A percentile compares a stretch with the other conserved stretches of the same genome.
Evolutionary conservation across 2,329 filamentous ascomycete species (phyloP).

Genomic region (Botrytis squamosa): DNA sequence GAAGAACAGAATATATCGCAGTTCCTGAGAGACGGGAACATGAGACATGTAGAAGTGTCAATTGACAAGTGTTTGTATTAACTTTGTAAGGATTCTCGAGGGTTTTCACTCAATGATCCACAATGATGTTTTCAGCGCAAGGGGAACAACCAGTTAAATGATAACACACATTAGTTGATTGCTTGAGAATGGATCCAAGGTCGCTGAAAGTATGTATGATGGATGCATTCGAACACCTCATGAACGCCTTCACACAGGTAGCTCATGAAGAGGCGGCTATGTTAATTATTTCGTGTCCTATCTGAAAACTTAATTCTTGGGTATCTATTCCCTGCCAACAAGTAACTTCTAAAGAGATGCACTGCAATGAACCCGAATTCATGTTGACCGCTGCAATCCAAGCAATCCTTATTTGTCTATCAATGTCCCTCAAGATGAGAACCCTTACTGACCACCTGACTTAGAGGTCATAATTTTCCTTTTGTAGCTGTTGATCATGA

Average conservation of each 20-base stretch:
- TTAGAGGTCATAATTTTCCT: not conserved
- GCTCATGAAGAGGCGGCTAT: not conserved
- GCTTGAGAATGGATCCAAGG: not conserved
- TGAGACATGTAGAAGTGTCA: not conserved
- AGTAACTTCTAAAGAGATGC: not conserved
- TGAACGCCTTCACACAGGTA: conserved; percentile 4
- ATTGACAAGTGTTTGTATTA: not conserved
- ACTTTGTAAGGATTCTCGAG: not conserved
- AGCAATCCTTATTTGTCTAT: not conserved
- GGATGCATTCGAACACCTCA: conserved; percentile 15
- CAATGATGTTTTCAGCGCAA: conserved; percentile 5
- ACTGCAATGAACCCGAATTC: not conserved
- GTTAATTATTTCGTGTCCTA: not conserved
- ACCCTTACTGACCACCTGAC: not conserved
- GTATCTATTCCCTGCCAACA: not conserved
- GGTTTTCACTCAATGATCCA: conserved; percentile 7
- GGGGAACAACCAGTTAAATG: conserved; percentile 15
- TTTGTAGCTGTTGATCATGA: not conserved
- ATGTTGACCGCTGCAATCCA: not conserved
- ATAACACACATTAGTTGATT: conserved; percentile 13
- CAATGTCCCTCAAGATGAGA: not conserved
- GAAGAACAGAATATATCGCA: not conserved
- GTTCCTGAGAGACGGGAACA: not conserved
- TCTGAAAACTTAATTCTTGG: not conserved
- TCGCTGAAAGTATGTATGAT: conserved; percentile 13